Evolutionary conservation across 805 yeast genomes (phyloP), one percentile per base, ranked within the genome.

Genomic region (Metschnikowia kofuensis): DNA sequence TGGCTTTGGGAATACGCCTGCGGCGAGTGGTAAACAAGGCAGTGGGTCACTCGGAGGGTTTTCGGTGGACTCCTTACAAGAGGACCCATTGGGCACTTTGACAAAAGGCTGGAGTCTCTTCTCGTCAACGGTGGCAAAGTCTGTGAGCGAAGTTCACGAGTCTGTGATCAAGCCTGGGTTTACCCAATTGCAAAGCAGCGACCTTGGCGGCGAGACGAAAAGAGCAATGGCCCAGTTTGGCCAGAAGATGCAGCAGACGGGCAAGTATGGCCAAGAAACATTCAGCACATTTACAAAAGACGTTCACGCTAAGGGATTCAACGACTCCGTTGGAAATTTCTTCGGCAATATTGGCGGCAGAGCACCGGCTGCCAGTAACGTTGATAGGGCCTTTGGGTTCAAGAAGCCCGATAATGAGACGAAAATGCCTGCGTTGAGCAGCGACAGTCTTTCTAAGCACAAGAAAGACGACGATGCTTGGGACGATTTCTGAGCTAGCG

Each of bases 141-240:
- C 95, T 0, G 84, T 89, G 9, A 82, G 77, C 53, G 96, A 89
- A 55, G 96, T 94, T 36, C 87, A 86, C 57, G 96, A 91, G 60
- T 70, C 83, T 8, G 96, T 90, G 44, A 90, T 94, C 56, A 89
- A 88, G 64, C 99, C 99, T n/a, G 83, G 94, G 40, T 77, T 89
- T 64, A 83, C 83, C 62, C 90, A 87, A 61, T 76, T 94, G 57
- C 75, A 71, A 52, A 89, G 84, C 52, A 82, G 87, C 53, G 98
- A 94, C 50, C 67, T 88, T 39, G 82, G 95, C 26, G 74, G 69
- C 47, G 96, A 89, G 62, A 94, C 98, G 5, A 83, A 79, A 54
- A 81, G 89, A 57, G 98, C 98, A n/a, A 88, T 96, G 79, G 85
- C 89, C 50, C 97, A 94, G 73, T 94, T 92, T 71, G 97, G 97